A percentile compares a stretch with the other conserved stretches of the same genome.
Conservation (phyloP, 129 eudicot genomes). For the Centella asiatica region DNA sequence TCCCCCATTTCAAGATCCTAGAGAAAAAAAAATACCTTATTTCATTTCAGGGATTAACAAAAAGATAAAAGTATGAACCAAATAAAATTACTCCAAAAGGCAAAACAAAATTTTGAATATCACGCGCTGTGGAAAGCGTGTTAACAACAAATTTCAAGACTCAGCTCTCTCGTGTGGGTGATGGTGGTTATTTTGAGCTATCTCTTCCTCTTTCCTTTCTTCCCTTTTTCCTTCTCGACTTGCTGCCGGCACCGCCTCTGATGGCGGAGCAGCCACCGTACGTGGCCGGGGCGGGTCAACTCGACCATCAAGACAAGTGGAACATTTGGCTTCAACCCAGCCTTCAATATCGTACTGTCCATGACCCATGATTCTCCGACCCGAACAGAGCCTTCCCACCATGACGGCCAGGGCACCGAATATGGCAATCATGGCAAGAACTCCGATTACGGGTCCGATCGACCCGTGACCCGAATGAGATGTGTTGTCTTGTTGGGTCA, state of each 20-base stretch:
- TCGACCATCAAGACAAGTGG: conserved; percentile 65
- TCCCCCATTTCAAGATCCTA: no score
- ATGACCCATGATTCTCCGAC: conserved; percentile 57
- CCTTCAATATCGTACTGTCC: conserved; percentile 62
- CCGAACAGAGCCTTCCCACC: conserved; percentile 72
- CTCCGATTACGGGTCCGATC: conserved; percentile 74
- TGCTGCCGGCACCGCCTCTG: conserved; percentile 21
- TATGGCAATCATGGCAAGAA: conserved; percentile 46
- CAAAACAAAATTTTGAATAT: not conserved
- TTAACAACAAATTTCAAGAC: conserved; percentile 10
- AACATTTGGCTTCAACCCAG: conserved; percentile 69
- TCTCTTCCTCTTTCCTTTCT: conserved; percentile 5
- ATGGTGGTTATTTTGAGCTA: not conserved
- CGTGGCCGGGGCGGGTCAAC: conserved; percentile 39
- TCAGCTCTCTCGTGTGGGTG: conserved; percentile 15
- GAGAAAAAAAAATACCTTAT: no score
- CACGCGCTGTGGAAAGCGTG: not conserved
- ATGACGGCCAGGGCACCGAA: conserved; percentile 58
- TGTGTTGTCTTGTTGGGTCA: conserved; percentile 37
- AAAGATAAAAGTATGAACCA: not conserved
- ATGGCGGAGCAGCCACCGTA: conserved; percentile 13
- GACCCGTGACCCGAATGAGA: conserved; percentile 58
- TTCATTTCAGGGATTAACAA: not conserved
- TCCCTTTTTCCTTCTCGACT: not conserved
- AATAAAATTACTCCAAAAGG: not conserved